These are phyloP conservation scores for Pleurotus pulmonarius DNA, from an alignment of 768 basidiomycete species.

Conservation along the genomic window DNA sequence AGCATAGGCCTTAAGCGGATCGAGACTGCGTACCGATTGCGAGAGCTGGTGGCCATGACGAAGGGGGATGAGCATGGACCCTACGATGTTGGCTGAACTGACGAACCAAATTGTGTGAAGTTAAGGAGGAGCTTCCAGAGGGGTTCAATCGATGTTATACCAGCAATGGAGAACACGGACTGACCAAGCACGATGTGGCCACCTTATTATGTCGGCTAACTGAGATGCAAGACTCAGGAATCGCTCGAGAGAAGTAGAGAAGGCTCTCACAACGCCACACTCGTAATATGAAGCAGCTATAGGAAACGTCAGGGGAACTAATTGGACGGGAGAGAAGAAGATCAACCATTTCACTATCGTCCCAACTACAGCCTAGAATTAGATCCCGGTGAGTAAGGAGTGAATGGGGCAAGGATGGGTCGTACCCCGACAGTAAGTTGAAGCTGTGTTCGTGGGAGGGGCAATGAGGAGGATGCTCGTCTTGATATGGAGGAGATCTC, in stretches of 20 bases:
- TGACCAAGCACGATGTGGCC: too few species aligned
- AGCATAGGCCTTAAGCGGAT: too few species aligned
- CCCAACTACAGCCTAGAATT: slow-evolving; percentile 38
- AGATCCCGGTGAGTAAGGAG: slow-evolving; percentile 2
- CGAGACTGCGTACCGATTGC: slow-evolving; percentile 28
- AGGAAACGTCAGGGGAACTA: not conserved
- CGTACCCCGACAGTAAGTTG: slow-evolving; percentile 33
- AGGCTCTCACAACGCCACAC: slow-evolving; percentile 54
- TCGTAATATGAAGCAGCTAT: slow-evolving; percentile 52
- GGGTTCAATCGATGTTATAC: too few species aligned
- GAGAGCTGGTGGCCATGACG: slow-evolving; percentile 19
- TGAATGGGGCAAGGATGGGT: not conserved
- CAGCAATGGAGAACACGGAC: too few species aligned
- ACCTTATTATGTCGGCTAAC: too few species aligned
- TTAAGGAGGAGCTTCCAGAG: not conserved
- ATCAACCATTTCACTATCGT: slow-evolving; percentile 54
- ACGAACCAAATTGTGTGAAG: not conserved
- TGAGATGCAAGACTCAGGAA: too few species aligned
- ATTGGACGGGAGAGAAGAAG: not conserved
- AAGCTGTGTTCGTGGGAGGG: slow-evolving; percentile 11
- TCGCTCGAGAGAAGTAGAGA: too few species aligned
- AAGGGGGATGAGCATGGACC: not conserved
- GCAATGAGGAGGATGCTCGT: slow-evolving; percentile 9
- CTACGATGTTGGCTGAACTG: slow-evolving; percentile 1
- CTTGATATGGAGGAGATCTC: slow-evolving; percentile 13